Percentiles rank a stretch among this genome's conserved stretches.
phyloP scores from a whole-genome alignment of 2,329 filamentous ascomycete genomes.

The Fusarium solani-melongenae region DNA sequence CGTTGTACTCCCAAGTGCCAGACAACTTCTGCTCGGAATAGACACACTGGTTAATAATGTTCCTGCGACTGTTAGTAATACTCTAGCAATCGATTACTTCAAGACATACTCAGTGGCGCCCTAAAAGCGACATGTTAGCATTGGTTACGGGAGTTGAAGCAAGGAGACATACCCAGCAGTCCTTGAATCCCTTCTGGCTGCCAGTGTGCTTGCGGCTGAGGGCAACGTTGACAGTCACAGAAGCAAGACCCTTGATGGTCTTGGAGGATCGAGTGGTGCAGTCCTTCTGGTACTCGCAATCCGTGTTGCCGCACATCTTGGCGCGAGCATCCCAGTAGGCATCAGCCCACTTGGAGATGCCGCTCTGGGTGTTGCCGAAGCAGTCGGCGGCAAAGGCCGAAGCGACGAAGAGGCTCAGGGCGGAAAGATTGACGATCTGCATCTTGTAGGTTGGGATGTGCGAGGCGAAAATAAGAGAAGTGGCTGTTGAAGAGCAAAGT shows the following conservation, averaged over 20 bases:
- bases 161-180: slow-evolving; percentile 25
- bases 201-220: slow-evolving; percentile 21
- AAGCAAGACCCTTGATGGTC: not conserved
- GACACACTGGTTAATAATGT: slow-evolving; percentile 29
- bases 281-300: slow-evolving; percentile 17
- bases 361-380: slow-evolving; percentile 3
- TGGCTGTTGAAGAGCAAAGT: not conserved
- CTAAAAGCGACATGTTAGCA: not conserved
- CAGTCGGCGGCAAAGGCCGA: slow-evolving; percentile 17
- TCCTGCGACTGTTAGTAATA: slow-evolving; percentile 1
- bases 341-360: slow-evolving; percentile 1
- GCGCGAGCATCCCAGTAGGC: slow-evolving; percentile 23
- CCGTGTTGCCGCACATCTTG: slow-evolving; percentile 25
- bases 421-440: slow-evolving; percentile 19
- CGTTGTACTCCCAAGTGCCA: slow-evolving; percentile 8
- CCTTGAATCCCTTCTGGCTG: slow-evolving; percentile 24
- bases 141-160: not conserved
- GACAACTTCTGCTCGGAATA: not conserved
- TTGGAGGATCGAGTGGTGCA: slow-evolving; percentile 10
- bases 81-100: not conserved
- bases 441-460: not conserved
- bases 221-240: slow-evolving; percentile 10
- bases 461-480: not conserved
- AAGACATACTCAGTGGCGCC: not conserved
- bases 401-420: not conserved